Conservation (phyloP, 2,329 filamentous ascomycete species). For the Aaosphaeria pasadenensis region DNA sequence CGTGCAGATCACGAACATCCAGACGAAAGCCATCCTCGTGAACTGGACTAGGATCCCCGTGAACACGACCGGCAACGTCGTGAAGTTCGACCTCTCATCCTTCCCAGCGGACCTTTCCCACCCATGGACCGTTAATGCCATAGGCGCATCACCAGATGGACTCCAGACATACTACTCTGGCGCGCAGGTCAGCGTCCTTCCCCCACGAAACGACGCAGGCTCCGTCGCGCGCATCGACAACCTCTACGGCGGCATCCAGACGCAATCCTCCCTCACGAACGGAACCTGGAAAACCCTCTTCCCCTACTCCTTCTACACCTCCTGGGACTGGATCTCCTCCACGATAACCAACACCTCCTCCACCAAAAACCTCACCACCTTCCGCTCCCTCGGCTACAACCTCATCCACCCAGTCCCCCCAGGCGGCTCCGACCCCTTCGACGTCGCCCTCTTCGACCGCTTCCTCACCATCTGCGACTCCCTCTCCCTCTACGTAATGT, state of each 20-base stretch:
- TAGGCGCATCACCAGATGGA: slow-evolving; percentile 25
- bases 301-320: slow-evolving; percentile 48
- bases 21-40: slow-evolving; percentile 19
- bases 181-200: slow-evolving; percentile 42
- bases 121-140: slow-evolving; percentile 39
- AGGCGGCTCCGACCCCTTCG: slow-evolving; percentile 39
- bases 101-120: slow-evolving; percentile 2
- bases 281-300: slow-evolving; percentile 39
- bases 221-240: slow-evolving; percentile 49
- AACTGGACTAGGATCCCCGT: slow-evolving; percentile 26
- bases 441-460: slow-evolving; percentile 35
- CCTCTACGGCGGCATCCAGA: slow-evolving; percentile 45
- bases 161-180: slow-evolving; percentile 34
- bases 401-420: slow-evolving; percentile 46
- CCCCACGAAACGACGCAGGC: slow-evolving; percentile 40
- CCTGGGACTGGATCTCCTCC: slow-evolving; percentile 34
- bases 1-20: slow-evolving; percentile 20
- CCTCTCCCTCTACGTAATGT: slow-evolving; percentile 47
- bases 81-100: slow-evolving; percentile 24
- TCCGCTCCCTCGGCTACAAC: slow-evolving; percentile 47
- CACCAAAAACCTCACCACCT: slow-evolving; percentile 36
- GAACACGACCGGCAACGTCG: slow-evolving; percentile 36
- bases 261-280: slow-evolving; percentile 33
- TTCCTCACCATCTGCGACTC: slow-evolving; percentile 45
- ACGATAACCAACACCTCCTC: slow-evolving; percentile 19